Evolutionary conservation across 306 rosid species (phyloP), one percentile per base, ranked within the genome.

Genomic region (Myrica gale): DNA sequence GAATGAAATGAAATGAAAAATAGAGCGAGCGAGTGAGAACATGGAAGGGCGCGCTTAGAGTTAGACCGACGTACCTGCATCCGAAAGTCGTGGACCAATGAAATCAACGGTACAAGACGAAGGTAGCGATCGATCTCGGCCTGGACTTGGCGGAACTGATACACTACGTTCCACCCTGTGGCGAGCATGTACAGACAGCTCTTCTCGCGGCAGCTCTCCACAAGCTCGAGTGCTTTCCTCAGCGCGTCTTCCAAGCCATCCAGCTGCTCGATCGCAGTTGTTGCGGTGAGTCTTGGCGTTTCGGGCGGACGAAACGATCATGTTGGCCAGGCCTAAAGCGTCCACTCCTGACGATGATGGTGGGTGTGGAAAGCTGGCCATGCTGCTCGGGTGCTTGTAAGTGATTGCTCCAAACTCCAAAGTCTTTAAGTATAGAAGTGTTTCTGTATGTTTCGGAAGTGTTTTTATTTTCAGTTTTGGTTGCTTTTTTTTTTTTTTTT

Each of bases 161-260:
- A 71, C 57, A 83, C 79, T 0, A 80, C 77, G 55, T 37, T 74
- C 87, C 87, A 83, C 15, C 87, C 87, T 81, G 78, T 75, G 56
- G 87, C 87, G 42, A 83, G 79, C 85, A 86, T 67, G 74, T 83
- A 86, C 23, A 86, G 50, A 32, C 71, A 83, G 54, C 89, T 77
- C 54, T 68, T 69, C 74, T 83, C 87, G 50, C 76, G 50, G 69
- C 89, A 86, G 41, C 85, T 74, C 67, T 83, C 79, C 42, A 80
- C 79, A 60, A 83, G 37, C 39, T 45, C 74, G 39, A 79, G 57
- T 11, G 87, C 83, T 66, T 44, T 71, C 80, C 42, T 41, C 37
- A 85, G 74, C 0, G 76, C 42, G 57, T 70, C 82, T 41, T 82
- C 82, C 4, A 85, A 56, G 17, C 74, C 80, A 47, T 79, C 82